phyloP scores from a whole-genome alignment of 306 rosid species.

The Neltuma alba region DNA sequence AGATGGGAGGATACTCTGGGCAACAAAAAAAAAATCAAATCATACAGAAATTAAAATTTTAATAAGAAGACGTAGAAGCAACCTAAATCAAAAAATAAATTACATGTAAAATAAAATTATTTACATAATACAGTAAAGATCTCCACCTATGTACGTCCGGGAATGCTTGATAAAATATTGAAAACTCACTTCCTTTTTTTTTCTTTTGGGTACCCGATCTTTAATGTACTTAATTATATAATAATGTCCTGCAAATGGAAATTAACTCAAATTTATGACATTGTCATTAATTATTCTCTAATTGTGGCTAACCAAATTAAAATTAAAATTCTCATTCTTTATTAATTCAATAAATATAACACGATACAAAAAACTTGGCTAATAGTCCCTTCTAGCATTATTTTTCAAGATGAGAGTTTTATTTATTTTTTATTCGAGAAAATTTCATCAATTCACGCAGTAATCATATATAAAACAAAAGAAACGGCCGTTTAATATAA shows the following conservation, averaged over 20 bases:
- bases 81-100: neutral
- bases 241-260: slow-evolving; percentile 29
- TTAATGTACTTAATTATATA: slow-evolving; percentile 38
- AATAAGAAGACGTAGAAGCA: too few relatives aligned
- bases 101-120: too few relatives aligned
- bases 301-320: neutral
- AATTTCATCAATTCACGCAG: neutral
- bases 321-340: neutral
- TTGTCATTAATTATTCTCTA: slow-evolving; percentile 21
- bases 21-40: too few relatives aligned
- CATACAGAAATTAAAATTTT: too few relatives aligned
- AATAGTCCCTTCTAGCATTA: neutral
- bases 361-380: neutral
- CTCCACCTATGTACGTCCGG: neutral
- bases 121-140: neutral
- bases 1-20: too few relatives aligned
- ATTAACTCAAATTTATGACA: slow-evolving; percentile 37
- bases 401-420: neutral
- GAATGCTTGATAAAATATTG: neutral
- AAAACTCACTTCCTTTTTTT: neutral
- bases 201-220: neutral
- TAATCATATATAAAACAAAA: neutral
- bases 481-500: neutral
- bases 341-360: slow-evolving; percentile 13
- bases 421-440: neutral